These are phyloP conservation scores for Cercospora citrullina DNA, from an alignment of 2,329 filamentous ascomycete genomes.

Conservation along the genomic window DNA sequence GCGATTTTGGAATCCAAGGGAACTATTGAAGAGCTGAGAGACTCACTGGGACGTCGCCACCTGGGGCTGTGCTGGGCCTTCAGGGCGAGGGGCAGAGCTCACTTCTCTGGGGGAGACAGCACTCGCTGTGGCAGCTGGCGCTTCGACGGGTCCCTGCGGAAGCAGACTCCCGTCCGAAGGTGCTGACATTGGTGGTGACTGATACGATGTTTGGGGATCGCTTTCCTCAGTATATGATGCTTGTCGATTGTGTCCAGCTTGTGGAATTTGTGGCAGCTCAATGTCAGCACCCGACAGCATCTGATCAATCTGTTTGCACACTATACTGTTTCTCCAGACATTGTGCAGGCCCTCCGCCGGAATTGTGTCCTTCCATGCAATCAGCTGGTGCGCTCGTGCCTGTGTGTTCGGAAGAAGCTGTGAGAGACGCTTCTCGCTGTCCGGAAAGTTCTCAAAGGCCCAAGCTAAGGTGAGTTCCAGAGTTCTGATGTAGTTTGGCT, in stretches of 20 bases:
- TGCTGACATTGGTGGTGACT: slow-evolving; percentile 27
- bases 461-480: slow-evolving; percentile 69
- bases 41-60: background rate
- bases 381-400: slow-evolving; percentile 44
- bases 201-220: slow-evolving; percentile 13
- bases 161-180: slow-evolving; percentile 18
- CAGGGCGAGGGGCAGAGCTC: background rate
- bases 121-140: background rate
- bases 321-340: slow-evolving; percentile 61
- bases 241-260: background rate
- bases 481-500: slow-evolving; percentile 76
- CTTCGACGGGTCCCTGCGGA: slow-evolving; percentile 5
- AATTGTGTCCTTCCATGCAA: slow-evolving; percentile 54
- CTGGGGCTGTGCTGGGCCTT: background rate
- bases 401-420: slow-evolving; percentile 54
- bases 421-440: slow-evolving; percentile 49
- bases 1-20: background rate
- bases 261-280: slow-evolving; percentile 20
- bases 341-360: slow-evolving; percentile 60
- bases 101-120: background rate
- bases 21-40: background rate
- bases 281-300: slow-evolving; percentile 53
- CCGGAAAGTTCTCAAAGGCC: slow-evolving; percentile 63
- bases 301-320: slow-evolving; percentile 63
- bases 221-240: background rate